Evolutionary conservation across 345 rosid genomes (phyloP).

Genomic region (Salix brachista): DNA sequence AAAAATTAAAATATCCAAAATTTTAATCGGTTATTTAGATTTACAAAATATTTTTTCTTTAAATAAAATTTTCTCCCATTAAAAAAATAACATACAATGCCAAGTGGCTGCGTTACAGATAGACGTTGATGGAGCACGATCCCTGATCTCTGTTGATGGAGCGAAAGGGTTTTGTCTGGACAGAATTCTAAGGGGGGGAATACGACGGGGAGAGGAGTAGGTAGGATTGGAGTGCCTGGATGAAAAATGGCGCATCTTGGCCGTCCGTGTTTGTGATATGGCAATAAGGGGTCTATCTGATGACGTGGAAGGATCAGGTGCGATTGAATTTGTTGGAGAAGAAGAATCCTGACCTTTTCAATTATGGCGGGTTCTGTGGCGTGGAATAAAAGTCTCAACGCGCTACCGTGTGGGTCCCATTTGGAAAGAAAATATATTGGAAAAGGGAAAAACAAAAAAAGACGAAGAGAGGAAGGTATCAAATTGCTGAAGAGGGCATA

Average conservation of each 20-base stretch:
- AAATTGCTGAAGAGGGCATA: neutral
- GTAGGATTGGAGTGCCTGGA: neutral
- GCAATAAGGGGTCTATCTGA: neutral
- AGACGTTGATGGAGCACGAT: no score
- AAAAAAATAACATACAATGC: no score
- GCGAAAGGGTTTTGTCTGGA: neutral
- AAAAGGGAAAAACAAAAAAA: neutral
- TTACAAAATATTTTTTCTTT: no score
- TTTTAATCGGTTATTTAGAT: no score
- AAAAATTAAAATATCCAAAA: no score
- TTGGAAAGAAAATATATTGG: neutral
- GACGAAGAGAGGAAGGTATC: neutral
- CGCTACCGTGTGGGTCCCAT: conserved; percentile 13
- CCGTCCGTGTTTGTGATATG: neutral
- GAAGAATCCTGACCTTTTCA: conserved; percentile 2
- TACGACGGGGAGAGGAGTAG: neutral
- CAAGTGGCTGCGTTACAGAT: no score
- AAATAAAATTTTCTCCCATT: no score
- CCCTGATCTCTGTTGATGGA: no score
- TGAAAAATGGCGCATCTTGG: neutral
- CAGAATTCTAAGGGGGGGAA: neutral
- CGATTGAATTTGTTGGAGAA: neutral
- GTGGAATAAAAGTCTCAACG: conserved; percentile 25
- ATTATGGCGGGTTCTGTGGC: conserved; percentile 14
- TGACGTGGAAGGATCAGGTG: conserved; percentile 1